Evolutionary conservation across 805 yeast genomes (phyloP).

Genomic region (Spathaspora girioi): DNA sequence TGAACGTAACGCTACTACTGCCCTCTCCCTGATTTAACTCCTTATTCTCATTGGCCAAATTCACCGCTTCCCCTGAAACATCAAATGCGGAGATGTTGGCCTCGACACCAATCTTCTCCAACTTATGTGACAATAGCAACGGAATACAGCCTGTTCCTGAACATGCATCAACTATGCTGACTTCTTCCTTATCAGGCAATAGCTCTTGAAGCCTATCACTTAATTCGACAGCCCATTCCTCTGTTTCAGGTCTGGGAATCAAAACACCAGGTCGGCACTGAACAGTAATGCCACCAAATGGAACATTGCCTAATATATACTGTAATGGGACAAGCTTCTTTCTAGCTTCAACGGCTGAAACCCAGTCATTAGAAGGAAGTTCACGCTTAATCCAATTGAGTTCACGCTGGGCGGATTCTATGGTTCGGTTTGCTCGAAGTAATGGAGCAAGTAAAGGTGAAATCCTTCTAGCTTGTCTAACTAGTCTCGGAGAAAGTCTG

Average conservation of each 20-base stretch:
- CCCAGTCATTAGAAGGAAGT: slow-evolving; percentile 46
- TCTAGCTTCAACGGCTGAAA: slow-evolving; percentile 51
- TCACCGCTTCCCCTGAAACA: slow-evolving; percentile 49
- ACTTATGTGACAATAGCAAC: slow-evolving; percentile 37
- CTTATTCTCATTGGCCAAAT: slow-evolving; percentile 47
- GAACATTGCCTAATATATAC: slow-evolving; percentile 81
- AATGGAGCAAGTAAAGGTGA: slow-evolving; percentile 31
- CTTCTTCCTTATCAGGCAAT: not conserved
- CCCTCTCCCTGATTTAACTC: not conserved
- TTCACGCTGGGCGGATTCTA: slow-evolving; percentile 50
- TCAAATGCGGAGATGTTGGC: slow-evolving; percentile 49
- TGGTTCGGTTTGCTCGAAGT: slow-evolving; percentile 24
- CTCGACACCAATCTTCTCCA: slow-evolving; percentile 9
- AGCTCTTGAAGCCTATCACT: slow-evolving; percentile 9
- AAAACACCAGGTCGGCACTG: slow-evolving; percentile 61
- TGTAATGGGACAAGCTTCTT: slow-evolving; percentile 67
- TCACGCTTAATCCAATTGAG: slow-evolving; percentile 62
- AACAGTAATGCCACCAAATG: slow-evolving; percentile 71
- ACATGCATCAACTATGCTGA: slow-evolving; percentile 61
- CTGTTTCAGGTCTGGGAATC: slow-evolving; percentile 95
- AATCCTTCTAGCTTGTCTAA: slow-evolving; percentile 22
- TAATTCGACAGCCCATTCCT: slow-evolving; percentile 71
- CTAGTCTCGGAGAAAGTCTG: slow-evolving; percentile 24
- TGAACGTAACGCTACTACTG: slow-evolving; percentile 7
- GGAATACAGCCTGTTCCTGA: slow-evolving; percentile 91